phyloP scores from a whole-genome alignment of 1,284 basidiomycete species.

The Cutaneotrichosporon cyanovorans region DNA sequence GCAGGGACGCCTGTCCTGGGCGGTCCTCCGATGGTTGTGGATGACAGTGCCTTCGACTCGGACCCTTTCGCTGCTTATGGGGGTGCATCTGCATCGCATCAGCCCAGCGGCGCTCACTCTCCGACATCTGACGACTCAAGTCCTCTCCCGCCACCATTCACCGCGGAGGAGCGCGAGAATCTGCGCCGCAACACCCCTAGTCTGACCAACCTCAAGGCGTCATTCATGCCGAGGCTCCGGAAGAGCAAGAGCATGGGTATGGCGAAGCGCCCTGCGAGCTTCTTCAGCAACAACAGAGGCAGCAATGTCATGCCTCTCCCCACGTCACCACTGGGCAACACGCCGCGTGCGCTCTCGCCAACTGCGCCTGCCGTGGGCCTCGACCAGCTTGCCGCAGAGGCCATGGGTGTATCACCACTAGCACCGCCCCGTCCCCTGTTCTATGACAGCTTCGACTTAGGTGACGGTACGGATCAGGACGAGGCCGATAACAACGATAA shows the following conservation, averaged over 20 bases:
- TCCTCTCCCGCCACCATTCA: background rate
- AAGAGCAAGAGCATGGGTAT: constrained; percentile 13
- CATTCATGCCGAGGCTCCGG: constrained; percentile 10
- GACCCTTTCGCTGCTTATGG: constrained; percentile 34
- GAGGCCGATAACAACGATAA: background rate
- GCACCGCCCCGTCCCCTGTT: constrained; percentile 10
- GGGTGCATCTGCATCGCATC: too few species aligned
- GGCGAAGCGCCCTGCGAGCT: constrained; percentile 1
- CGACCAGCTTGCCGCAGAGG: constrained; percentile 1
- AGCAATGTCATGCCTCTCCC: background rate
- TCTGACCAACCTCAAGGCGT: constrained; percentile 5
- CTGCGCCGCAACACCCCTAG: constrained; percentile 1
- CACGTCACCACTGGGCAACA: background rate
- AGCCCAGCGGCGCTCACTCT: background rate
- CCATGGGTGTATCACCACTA: constrained; percentile 2
- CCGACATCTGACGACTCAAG: constrained; percentile 3
- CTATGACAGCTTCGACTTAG: constrained; percentile 15
- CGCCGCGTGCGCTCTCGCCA: background rate
- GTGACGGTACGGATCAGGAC: background rate
- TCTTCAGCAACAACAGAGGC: background rate
- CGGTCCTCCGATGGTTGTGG: background rate
- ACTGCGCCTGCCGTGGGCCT: background rate
- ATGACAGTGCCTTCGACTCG: constrained; percentile 2
- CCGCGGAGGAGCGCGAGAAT: background rate
- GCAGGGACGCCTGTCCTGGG: background rate